phyloP scores from a whole-genome alignment of 2,329 filamentous ascomycete species.

The Sclerotinia glacialis region DNA sequence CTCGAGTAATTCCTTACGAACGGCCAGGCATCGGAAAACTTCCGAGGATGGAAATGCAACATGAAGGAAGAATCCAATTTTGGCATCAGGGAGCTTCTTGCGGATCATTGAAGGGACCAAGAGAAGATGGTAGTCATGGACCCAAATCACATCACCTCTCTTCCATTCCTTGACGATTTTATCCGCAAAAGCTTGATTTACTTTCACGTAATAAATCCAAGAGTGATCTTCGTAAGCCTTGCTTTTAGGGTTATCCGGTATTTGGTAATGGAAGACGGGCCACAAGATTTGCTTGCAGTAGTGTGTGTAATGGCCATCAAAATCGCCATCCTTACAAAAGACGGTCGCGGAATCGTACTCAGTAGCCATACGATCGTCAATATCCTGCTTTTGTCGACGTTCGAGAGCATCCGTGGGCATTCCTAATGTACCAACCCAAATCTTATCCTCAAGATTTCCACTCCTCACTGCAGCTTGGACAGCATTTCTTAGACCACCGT shows the following conservation, averaged over 20 bases:
- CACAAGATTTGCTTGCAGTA: constrained; percentile 98
- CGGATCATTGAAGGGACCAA: constrained; percentile 87
- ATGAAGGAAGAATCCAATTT: constrained; percentile 95
- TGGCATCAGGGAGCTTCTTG: constrained; percentile 83
- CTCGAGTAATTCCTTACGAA: constrained; percentile 81
- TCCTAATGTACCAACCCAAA: constrained; percentile 89
- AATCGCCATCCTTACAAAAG: constrained; percentile 85
- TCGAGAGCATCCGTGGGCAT: constrained; percentile 89
- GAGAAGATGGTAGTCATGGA: constrained; percentile 92
- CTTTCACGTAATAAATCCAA: constrained; percentile 88
- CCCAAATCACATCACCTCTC: constrained; percentile 86
- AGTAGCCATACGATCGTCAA: constrained; percentile 74
- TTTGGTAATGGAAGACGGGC: constrained; percentile 98
- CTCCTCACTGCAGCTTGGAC: constrained; percentile 72
- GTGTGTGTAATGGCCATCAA: constrained; percentile 90
- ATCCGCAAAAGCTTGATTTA: constrained; percentile 92
- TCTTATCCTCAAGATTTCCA: constrained; percentile 68
- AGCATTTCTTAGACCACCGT: constrained; percentile 87
- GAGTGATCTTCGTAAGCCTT: constrained; percentile 98
- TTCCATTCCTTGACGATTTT: constrained; percentile 91
- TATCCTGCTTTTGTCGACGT: constrained; percentile 73
- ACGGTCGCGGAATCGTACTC: constrained; percentile 82
- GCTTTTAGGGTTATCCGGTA: constrained; percentile 96
- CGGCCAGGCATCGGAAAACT: constrained; percentile 87
- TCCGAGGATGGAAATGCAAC: constrained; percentile 95